Conservation (phyloP, 2,329 filamentous ascomycete species). For the Penicillium sp. region DNA sequence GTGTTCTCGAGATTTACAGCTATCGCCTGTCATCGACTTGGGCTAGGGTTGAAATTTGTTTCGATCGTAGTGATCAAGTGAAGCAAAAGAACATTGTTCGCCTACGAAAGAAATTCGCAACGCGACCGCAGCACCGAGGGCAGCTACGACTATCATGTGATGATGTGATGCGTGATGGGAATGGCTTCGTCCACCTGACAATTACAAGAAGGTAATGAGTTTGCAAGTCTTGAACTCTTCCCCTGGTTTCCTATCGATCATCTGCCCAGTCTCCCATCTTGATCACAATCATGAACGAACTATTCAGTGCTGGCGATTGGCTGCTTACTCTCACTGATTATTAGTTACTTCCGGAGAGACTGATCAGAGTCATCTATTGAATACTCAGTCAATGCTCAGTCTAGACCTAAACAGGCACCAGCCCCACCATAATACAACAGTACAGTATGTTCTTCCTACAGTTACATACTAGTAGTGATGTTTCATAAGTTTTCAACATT, state of each 20-base stretch:
- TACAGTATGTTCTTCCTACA: too few species aligned
- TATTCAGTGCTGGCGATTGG: background rate
- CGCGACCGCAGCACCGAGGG: slow-evolving; percentile 8
- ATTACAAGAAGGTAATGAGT: background rate
- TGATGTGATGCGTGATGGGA: background rate
- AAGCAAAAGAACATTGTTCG: background rate
- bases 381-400: too few species aligned
- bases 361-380: too few species aligned
- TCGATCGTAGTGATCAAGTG: background rate
- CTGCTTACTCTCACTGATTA: too few species aligned
- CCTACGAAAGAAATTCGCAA: slow-evolving; percentile 1
- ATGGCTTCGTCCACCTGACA: slow-evolving; percentile 1
- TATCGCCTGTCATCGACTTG: background rate
- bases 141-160: slow-evolving; percentile 22
- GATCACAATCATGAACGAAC: background rate
- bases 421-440: too few species aligned
- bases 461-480: too few species aligned
- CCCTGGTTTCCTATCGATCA: background rate
- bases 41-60: background rate
- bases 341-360: too few species aligned
- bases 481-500: too few species aligned
- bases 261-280: background rate
- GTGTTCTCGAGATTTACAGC: background rate
- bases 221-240: background rate
- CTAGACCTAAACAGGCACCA: too few species aligned